Base-by-base conservation (phyloP, 2,329 filamentous ascomycete genomes). In the Atkinsonella texensis region DNA sequence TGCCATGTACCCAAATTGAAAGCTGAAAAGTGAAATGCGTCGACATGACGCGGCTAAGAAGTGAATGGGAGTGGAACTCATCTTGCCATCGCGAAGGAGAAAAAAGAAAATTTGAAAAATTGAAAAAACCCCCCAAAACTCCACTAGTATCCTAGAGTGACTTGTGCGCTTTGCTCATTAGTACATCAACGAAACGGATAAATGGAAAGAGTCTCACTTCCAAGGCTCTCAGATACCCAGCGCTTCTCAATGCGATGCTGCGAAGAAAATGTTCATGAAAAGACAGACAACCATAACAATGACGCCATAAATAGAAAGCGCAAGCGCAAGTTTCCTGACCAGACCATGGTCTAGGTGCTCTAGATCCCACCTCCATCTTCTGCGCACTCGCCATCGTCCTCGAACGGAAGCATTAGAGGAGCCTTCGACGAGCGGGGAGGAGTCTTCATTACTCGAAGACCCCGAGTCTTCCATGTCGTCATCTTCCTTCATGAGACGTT, bases 221-320 rank as follows among this genome's bases (percentile, higher is more conserved):
- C 35, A 12, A 12, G 5, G 11, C 11, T n/a, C 11, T 12, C 18
- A 4, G 13, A 40, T 39, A 46, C 17, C 33, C 33, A 40, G 54
- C 54, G 59, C 20, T 58, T 33, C 59, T 51, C 68, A 87, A 69
- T 85, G 80, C 52, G 76, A 75, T 51, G 75, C 78, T 48, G 80
- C 75, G 60, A 93, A 89, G 60, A 95, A 86, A 13, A 86, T 82
- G 65, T 97, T 97, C 63, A 89, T 89, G 43, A 80, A 72, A 59
- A 98, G 70, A 64, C 90, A 97, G 46, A 91, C 83, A 31, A 87
- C 71, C 93, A 98, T 97, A 50, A 98, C 89, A 47, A 86, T 70
- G 9, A 88, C 58, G 18, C 93, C 93, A 63, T 98, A 98, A 9
- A 89, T 74, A 8, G 87, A 84, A 54, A 98, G 71, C 0, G 73